phyloP scores from a whole-genome alignment of 192 early-diverging fungal genomes.

The Coemansia pectinata region DNA sequence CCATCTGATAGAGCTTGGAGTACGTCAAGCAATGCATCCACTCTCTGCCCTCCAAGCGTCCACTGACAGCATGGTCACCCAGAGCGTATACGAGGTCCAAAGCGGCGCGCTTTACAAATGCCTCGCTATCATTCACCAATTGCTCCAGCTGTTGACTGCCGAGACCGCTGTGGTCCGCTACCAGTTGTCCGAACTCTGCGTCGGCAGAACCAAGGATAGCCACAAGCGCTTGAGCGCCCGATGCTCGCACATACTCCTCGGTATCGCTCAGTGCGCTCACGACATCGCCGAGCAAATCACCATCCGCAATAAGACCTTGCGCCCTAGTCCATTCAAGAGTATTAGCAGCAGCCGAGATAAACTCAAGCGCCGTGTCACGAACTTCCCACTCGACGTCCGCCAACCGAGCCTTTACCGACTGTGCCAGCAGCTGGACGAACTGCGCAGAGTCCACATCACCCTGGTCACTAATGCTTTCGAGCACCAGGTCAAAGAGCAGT shows the following conservation, averaged over 20 bases:
- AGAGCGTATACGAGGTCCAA: slow-evolving; percentile 26
- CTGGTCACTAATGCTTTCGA: slow-evolving; percentile 13
- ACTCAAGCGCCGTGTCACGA: slow-evolving; percentile 43
- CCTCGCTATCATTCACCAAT: slow-evolving; percentile 41
- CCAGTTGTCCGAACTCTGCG: background rate
- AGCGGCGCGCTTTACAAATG: slow-evolving; percentile 47
- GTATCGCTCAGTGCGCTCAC: slow-evolving; percentile 21
- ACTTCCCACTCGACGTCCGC: slow-evolving; percentile 51
- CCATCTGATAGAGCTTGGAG: slow-evolving; percentile 17
- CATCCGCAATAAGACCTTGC: background rate
- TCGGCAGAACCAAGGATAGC: slow-evolving; percentile 4
- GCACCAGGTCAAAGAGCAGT: slow-evolving; percentile 24
- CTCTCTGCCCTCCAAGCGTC: background rate
- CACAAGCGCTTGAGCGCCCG: slow-evolving; percentile 26
- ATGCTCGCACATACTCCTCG: slow-evolving; percentile 52
- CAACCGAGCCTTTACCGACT: slow-evolving; percentile 15
- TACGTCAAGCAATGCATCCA: slow-evolving; percentile 23
- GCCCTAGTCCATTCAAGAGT: background rate
- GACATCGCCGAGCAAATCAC: slow-evolving; percentile 11
- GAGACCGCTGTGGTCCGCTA: background rate
- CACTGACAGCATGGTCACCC: background rate
- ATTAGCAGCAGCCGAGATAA: slow-evolving; percentile 8
- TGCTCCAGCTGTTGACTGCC: background rate
- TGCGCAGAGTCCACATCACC: background rate
- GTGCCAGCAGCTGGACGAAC: slow-evolving; percentile 7